Base-by-base conservation (phyloP, 2,329 filamentous ascomycete species). In the Chaetomiaceae sp. region DNA sequence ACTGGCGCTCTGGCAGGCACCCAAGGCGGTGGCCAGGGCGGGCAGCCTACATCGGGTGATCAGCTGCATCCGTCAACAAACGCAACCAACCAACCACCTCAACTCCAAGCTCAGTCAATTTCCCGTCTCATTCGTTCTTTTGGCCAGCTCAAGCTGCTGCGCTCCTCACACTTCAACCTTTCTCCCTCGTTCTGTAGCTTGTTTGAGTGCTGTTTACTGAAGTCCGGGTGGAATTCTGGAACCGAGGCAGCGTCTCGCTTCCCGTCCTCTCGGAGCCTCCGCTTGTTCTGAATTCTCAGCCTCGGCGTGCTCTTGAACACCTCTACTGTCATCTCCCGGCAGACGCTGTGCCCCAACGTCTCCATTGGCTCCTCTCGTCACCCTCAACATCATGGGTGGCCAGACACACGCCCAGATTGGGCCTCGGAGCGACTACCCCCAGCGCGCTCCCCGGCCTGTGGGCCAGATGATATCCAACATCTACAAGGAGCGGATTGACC, bases 381-480 rank as follows among this genome's bases (percentile, higher is more conserved):
- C 22, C 22, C 5, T 24, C 22, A 9, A 41, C 42, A 42, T 19
- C 30, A 48, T 79, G 75, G 75, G 75, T 57, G 75, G 75, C 56
- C 73, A 68, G 56, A 55, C 56, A 19, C 60, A 68, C 45, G 60
- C 61, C 49, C 66, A 70, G 50, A 58, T 61, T 43, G 72, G 69
- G 64, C 67, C 68, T 53, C 60, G 67, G 60, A 63, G 65, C 63
- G 70, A 72, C 52, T 79, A 79, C 53, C 75, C 76, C n/a, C 54
- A 70, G 48, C 71, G 71, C 53, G 75, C 72, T 24, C 61, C 68
- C 24, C 68, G 65, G 49, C 79, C 79, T 17, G 74, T 81, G 43
- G 88, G 88, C 54, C 86, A 93, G 68, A 81, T 85, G 63, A 96
- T 95, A 65, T 76, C 83, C 57, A 80, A 79, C 63, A 88, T 96